Conservation (phyloP, 108 stramenopile genomes). For the Poteriospumella lacustris region DNA sequence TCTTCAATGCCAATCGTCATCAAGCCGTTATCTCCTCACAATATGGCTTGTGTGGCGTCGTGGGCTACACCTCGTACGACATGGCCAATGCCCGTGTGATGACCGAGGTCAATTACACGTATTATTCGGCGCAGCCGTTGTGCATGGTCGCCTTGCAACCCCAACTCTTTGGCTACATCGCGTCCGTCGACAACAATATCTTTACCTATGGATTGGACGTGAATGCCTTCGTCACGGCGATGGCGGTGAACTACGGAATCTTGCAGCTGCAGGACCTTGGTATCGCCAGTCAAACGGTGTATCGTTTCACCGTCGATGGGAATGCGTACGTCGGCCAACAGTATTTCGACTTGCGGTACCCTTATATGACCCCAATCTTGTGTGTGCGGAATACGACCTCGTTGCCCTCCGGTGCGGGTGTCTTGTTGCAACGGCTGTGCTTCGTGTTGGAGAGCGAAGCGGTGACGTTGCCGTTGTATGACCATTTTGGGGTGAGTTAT, state of each 20-base stretch:
- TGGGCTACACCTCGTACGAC: neutral
- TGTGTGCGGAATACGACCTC: neutral
- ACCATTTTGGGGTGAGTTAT: neutral
- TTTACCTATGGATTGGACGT: neutral
- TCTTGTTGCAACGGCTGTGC: neutral
- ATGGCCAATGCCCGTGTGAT: neutral
- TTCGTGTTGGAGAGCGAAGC: neutral
- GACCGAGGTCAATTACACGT: neutral
- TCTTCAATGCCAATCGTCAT: constrained; percentile 1
- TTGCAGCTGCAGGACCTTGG: neutral
- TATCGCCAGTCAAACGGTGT: neutral
- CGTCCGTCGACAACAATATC: neutral
- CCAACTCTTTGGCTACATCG: neutral
- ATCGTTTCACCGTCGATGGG: neutral
- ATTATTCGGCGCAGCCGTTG: neutral
- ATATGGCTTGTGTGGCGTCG: neutral
- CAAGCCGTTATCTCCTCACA: neutral
- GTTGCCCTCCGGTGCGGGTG: neutral
- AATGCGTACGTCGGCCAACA: neutral
- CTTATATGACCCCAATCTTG: neutral
- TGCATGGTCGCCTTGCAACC: neutral
- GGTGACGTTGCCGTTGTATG: neutral
- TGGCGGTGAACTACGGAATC: neutral
- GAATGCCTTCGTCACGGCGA: neutral
- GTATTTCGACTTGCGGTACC: neutral